Evolutionary conservation across 768 basidiomycete species (phyloP), one percentile per base, ranked within the genome.

Genomic region (Termitomyces sp.): DNA sequence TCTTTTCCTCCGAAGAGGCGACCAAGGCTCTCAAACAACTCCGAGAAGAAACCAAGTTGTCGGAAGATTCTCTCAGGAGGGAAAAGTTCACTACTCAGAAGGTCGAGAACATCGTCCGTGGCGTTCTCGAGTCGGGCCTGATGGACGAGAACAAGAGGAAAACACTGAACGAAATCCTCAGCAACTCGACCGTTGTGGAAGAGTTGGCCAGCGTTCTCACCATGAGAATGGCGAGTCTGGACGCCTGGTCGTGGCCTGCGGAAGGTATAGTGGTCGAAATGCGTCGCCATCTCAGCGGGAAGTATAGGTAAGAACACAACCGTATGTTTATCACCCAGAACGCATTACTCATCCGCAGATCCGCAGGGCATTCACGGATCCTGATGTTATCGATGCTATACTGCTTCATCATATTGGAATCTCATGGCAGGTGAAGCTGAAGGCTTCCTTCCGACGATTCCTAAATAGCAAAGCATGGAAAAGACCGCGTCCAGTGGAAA

Each of bases 231-330:
- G 69, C 73, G 2, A 69, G 69, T 52, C 57, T 80, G 10, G 70
- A 73, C 3, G 58, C 69, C 4, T 80, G 80, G 79, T 60, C 71
- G 1, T 81, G 79, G 79, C 77, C 78, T 4, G 60, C 60, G 2
- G 70, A 75, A 28, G 79, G 79, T 1, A 67, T 76, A 22, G 51
- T 60, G 26, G 68, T 80, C 6, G 77, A 81, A 51, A 77, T 79
- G 70, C 71, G 79, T 15, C 70, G 79, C 5, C 74, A 76, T 68
- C 66, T 81, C 33, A 77, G 77, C 58, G 80, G 80, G 2, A 80
- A 79, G 66, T 80, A 79, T 57, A 68, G 73, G 73, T 71, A n/a
- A 55, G 59, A 33, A 12, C 15, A 22, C 16, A 16, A 16, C 12
- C 13, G 18, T 5, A 9, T 46, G 44, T 29, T 31, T 12, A 57